Conservation (phyloP, 305 asterid genomes). For the Fraxinus greggii region DNA sequence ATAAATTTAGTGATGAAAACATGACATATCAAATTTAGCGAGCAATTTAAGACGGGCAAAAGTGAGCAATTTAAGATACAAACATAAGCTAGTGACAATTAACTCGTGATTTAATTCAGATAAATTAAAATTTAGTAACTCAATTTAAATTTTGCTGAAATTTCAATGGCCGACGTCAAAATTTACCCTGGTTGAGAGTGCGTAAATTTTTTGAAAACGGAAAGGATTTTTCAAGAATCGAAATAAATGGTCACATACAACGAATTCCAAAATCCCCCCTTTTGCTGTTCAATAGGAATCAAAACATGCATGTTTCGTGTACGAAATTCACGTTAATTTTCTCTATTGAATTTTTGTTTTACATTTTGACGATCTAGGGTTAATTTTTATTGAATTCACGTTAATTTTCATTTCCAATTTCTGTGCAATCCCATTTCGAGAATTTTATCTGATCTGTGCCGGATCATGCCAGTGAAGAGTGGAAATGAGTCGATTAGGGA, state of each 20-base stretch:
- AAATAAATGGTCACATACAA: not conserved
- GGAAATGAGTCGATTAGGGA: slow-evolving; percentile 66
- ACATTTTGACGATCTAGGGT: not conserved
- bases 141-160: too few relatives aligned
- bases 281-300: not conserved
- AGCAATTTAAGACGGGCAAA: too few relatives aligned
- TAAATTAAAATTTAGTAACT: not conserved
- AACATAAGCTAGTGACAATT: too few relatives aligned
- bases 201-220: not conserved
- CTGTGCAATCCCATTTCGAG: not conserved
- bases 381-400: too few relatives aligned
- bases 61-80: too few relatives aligned
- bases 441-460: not conserved
- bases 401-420: too few relatives aligned
- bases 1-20: too few relatives aligned
- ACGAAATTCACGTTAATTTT: not conserved
- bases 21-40: too few relatives aligned
- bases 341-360: not conserved
- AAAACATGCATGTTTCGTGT: not conserved
- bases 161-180: too few relatives aligned
- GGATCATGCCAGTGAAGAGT: not conserved
- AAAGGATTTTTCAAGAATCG: not conserved
- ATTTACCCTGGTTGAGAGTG: not conserved
- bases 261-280: not conserved
- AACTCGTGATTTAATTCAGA: too few relatives aligned